phyloP scores from a whole-genome alignment of 2,329 filamentous ascomycete species.

The Xylariaceae sp. region DNA sequence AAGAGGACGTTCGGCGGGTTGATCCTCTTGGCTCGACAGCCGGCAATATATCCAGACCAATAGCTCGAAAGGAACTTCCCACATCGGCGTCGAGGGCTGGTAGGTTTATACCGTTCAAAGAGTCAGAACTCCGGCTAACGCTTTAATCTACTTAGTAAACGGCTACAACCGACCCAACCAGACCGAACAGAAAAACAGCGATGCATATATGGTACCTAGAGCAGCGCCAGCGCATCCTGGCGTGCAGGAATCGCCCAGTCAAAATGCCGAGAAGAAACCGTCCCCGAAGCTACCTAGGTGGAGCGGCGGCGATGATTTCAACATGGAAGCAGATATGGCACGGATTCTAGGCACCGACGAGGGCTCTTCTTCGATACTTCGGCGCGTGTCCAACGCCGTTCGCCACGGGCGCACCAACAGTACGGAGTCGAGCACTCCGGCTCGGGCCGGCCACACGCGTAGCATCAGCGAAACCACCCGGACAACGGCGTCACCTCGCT shows the following conservation, averaged over 20 bases:
- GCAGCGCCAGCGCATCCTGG: slow-evolving; percentile 43
- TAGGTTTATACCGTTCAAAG: slow-evolving; percentile 29
- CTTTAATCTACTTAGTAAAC: slow-evolving; percentile 29
- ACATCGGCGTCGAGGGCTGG: slow-evolving; percentile 36
- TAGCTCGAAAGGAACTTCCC: slow-evolving; percentile 61
- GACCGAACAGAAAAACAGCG: slow-evolving; percentile 39
- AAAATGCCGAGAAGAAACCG: slow-evolving; percentile 39
- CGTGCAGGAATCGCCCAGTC: slow-evolving; percentile 44
- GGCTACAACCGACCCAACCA: slow-evolving; percentile 29
- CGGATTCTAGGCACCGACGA: slow-evolving; percentile 79
- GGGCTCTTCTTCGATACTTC: slow-evolving; percentile 71
- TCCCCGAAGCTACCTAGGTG: slow-evolving; percentile 67
- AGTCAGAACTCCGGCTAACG: slow-evolving; percentile 15
- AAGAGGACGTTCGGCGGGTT: slow-evolving; percentile 43
- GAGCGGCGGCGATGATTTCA: slow-evolving; percentile 81
- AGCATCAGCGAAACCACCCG: slow-evolving; percentile 65
- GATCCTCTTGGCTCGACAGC: slow-evolving; percentile 39
- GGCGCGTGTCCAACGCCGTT: slow-evolving; percentile 87
- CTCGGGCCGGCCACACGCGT: slow-evolving; percentile 48
- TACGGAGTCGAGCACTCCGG: slow-evolving; percentile 49
- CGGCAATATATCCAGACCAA: slow-evolving; percentile 40
- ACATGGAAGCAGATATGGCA: slow-evolving; percentile 92
- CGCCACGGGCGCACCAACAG: slow-evolving; percentile 89
- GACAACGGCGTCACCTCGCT: slow-evolving; percentile 59
- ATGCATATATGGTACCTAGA: slow-evolving; percentile 55